Evolutionary conservation across 768 basidiomycete genomes (phyloP).

Genomic region (Mycena capillaripes): DNA sequence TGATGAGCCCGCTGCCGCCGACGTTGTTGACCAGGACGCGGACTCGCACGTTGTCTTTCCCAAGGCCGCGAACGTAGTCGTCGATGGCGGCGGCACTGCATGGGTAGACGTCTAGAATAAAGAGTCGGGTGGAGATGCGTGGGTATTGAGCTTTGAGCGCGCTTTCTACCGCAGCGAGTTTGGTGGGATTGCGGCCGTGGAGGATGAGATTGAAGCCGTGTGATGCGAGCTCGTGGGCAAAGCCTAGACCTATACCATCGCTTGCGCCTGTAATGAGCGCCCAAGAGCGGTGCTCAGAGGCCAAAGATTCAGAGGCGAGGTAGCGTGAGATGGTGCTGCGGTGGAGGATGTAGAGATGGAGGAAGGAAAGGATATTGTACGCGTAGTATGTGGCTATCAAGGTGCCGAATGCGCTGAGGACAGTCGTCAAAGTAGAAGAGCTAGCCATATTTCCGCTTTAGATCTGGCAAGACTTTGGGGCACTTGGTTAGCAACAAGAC

Average conservation of each 20-base stretch:
- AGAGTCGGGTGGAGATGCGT: background rate
- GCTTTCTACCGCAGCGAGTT: constrained; percentile 1
- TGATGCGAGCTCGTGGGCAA: constrained; percentile 15
- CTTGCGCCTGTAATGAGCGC: constrained; percentile 21
- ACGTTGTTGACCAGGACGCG: constrained; percentile 25
- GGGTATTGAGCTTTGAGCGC: constrained; percentile 4
- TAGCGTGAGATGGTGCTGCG: constrained; percentile 12
- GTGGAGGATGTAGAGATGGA: constrained; percentile 12
- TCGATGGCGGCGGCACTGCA: background rate
- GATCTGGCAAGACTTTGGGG: too few relatives aligned
- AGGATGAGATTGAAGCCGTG: constrained; percentile 21
- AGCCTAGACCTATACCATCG: constrained; percentile 21
- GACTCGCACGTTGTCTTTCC: background rate
- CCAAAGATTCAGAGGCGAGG: constrained; percentile 3
- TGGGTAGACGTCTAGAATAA: constrained; percentile 9
- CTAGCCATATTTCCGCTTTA: background rate
- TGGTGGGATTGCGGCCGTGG: constrained; percentile 14
- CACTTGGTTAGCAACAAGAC: too few relatives aligned
- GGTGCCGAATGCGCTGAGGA: background rate
- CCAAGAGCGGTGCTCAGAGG: constrained; percentile 15
- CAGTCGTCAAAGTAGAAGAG: background rate
- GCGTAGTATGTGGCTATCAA: background rate
- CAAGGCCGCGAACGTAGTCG: background rate
- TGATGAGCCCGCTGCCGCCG: constrained; percentile 4
- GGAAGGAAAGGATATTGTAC: constrained; percentile 7